phyloP scores from a whole-genome alignment of 2,329 filamentous ascomycete species.

The Trichoderma arundinaceum region DNA sequence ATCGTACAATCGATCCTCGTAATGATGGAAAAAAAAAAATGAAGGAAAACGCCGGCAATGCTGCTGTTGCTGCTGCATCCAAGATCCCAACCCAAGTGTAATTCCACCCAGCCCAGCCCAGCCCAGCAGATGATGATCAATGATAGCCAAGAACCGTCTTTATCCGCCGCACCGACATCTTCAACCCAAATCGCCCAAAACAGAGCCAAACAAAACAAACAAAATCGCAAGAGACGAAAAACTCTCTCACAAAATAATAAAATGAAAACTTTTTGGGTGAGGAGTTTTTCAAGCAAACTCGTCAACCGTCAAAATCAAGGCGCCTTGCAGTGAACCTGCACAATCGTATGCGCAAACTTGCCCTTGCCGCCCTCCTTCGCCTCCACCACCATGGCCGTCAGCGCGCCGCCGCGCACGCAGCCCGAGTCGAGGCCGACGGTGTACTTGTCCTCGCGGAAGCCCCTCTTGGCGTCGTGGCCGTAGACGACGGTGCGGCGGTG shows the following conservation, averaged over 20 bases:
- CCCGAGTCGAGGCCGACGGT: constrained; percentile 85
- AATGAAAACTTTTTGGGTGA: background rate
- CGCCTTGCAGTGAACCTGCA: constrained; percentile 50
- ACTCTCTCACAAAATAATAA: no score
- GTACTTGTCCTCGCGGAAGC: constrained; percentile 66
- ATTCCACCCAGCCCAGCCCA: no score
- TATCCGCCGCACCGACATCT: background rate
- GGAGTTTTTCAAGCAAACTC: no score
- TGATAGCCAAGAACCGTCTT: background rate
- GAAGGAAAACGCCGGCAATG: background rate
- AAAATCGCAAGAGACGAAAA: no score
- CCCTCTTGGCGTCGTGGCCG: constrained; percentile 80
- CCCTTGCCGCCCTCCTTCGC: constrained; percentile 45
- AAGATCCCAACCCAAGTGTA: background rate
- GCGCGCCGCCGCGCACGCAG: constrained; percentile 74
- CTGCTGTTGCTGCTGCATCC: background rate
- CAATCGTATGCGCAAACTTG: constrained; percentile 45
- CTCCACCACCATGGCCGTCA: constrained; percentile 80
- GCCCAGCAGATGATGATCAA: background rate
- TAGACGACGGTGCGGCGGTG: constrained; percentile 75
- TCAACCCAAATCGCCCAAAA: background rate
- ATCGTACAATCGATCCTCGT: background rate
- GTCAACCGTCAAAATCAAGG: background rate
- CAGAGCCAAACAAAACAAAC: background rate
- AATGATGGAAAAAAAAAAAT: background rate